Conservation (phyloP, 306 rosid species). For the Trichosanthes cucumerina region DNA sequence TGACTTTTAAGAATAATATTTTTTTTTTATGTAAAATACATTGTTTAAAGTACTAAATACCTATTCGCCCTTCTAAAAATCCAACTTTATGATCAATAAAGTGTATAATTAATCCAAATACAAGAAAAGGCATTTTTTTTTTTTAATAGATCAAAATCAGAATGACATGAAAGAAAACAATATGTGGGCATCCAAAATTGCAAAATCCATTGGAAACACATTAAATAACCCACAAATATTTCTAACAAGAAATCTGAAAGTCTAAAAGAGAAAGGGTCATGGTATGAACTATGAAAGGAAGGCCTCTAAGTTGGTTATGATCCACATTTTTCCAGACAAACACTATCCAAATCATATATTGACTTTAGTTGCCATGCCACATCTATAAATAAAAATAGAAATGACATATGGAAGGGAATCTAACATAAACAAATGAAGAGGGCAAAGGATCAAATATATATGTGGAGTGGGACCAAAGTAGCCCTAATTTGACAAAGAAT, state of each 20-base stretch:
- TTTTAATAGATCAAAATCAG: background rate
- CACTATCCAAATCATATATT: slow-evolving; percentile 7
- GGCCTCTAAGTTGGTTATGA: background rate
- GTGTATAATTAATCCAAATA: background rate
- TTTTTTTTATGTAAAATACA: no score
- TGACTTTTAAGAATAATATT: background rate
- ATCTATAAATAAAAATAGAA: background rate
- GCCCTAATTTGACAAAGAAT: slow-evolving; percentile 22
- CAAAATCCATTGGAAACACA: background rate
- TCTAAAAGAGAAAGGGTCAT: background rate
- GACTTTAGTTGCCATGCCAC: slow-evolving; percentile 8
- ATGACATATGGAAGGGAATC: slow-evolving; percentile 8
- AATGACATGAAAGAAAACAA: background rate
- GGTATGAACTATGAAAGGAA: background rate
- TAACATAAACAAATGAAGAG: slow-evolving; percentile 8
- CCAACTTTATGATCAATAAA: background rate
- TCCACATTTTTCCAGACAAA: background rate
- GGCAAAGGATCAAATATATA: background rate
- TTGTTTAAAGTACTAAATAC: no score
- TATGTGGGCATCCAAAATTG: background rate
- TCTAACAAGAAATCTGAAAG: background rate
- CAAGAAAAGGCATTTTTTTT: background rate
- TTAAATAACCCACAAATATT: background rate
- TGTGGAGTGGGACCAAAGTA: slow-evolving; percentile 15
- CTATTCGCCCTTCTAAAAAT: background rate